Evolutionary conservation across 1,139 yeast genomes (phyloP).

Genomic region (Magnusiomyces tetraspermus): DNA sequence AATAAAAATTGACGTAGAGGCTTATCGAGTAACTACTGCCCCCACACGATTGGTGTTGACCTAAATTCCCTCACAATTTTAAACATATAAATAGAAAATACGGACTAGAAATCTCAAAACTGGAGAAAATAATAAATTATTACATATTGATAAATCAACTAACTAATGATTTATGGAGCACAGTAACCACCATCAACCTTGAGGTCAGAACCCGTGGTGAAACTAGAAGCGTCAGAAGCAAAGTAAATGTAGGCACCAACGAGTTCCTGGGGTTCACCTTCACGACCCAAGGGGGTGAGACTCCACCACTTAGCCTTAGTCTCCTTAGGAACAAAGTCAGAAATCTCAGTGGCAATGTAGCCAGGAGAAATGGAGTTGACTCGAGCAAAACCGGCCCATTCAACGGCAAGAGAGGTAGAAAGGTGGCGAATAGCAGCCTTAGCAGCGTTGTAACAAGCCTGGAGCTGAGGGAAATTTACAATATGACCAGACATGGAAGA

Average conservation of each 20-base stretch:
- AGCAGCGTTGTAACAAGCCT: slow-evolving; percentile 85
- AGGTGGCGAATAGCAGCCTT: slow-evolving; percentile 80
- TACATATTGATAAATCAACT: not conserved
- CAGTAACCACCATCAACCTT: slow-evolving; percentile 80
- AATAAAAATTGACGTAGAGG: too few relatives aligned
- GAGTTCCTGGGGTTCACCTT: slow-evolving; percentile 66
- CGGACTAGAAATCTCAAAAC: not conserved
- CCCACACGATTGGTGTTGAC: too few relatives aligned
- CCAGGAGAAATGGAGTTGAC: slow-evolving; percentile 85
- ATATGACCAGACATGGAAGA: slow-evolving; percentile 89
- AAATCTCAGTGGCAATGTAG: slow-evolving; percentile 64
- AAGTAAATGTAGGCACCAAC: slow-evolving; percentile 81
- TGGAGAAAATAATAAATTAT: not conserved
- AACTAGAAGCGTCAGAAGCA: slow-evolving; percentile 81
- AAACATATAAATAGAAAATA: too few relatives aligned
- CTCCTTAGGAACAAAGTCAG: slow-evolving; percentile 48
- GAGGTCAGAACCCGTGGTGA: slow-evolving; percentile 75
- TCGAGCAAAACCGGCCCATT: slow-evolving; percentile 84
- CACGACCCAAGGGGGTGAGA: slow-evolving; percentile 76
- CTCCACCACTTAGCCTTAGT: slow-evolving; percentile 55
- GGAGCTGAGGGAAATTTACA: slow-evolving; percentile 80
- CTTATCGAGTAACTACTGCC: too few relatives aligned
- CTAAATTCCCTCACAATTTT: too few relatives aligned
- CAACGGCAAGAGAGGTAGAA: slow-evolving; percentile 74
- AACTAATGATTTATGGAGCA: slow-evolving; percentile 21